Evolutionary conservation across 179 eudicot genomes (phyloP).

Genomic region (Beta lomatogona): DNA sequence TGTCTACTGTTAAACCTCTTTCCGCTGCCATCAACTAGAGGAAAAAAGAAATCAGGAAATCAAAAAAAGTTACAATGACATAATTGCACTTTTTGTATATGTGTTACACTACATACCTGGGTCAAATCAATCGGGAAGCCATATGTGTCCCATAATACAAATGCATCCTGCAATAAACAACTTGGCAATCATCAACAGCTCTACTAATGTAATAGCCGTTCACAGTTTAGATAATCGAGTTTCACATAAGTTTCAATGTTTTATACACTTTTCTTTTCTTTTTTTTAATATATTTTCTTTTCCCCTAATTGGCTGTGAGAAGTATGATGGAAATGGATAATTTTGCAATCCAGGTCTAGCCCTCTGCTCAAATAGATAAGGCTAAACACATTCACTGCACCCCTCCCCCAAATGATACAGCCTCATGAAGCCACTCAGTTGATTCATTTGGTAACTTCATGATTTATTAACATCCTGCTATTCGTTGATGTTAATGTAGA

Average conservation of each 20-base stretch:
- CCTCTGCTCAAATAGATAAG: too few species aligned
- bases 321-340: too few species aligned
- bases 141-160: slow-evolving; percentile 91
- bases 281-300: too few species aligned
- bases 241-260: too few species aligned
- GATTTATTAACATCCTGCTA: too few species aligned
- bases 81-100: neutral
- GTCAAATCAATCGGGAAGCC: slow-evolving; percentile 97
- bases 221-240: neutral
- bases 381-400: too few species aligned
- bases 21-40: slow-evolving; percentile 96
- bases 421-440: too few species aligned
- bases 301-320: too few species aligned
- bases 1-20: slow-evolving; percentile 79
- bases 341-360: too few species aligned
- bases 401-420: too few species aligned
- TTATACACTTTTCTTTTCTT: too few species aligned
- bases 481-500: neutral
- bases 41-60: slow-evolving; percentile 18
- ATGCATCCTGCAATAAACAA: slow-evolving; percentile 78
- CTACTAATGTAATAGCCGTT: neutral
- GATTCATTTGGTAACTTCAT: too few species aligned
- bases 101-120: slow-evolving; percentile 53
- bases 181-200: neutral
- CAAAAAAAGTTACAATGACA: neutral